phyloP scores from a whole-genome alignment of 2,329 filamentous ascomycete genomes.

The Hortaea werneckii region DNA sequence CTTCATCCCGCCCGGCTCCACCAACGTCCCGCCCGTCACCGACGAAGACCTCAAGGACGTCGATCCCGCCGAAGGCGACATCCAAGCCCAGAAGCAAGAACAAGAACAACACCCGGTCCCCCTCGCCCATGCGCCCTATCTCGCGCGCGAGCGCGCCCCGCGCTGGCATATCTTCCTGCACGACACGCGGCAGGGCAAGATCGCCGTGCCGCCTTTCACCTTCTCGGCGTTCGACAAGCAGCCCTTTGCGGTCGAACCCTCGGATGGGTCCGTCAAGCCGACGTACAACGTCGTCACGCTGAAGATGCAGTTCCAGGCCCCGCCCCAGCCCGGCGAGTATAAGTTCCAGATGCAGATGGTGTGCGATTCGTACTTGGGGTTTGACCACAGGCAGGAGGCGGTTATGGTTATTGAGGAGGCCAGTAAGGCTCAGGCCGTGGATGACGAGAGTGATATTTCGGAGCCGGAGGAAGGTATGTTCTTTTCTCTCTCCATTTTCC shows the following conservation, averaged over 20 bases:
- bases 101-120: constrained; percentile 65
- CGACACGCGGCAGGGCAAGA: constrained; percentile 87
- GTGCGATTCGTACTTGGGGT: constrained; percentile 89
- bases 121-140: constrained; percentile 83
- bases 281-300: constrained; percentile 93
- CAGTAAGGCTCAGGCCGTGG: constrained; percentile 67
- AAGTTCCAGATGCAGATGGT: constrained; percentile 89
- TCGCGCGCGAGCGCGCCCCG: constrained; percentile 78
- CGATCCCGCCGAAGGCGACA: constrained; percentile 84
- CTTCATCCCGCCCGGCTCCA: constrained; percentile 79
- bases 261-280: constrained; percentile 43
- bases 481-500: not conserved
- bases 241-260: constrained; percentile 63
- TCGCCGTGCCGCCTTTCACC: constrained; percentile 93
- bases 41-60: constrained; percentile 68
- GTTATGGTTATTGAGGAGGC: constrained; percentile 82
- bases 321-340: constrained; percentile 84
- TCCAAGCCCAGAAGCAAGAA: constrained; percentile 64
- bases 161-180: constrained; percentile 92
- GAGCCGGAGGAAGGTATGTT: constrained; percentile 91
- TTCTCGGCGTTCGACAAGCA: constrained; percentile 88
- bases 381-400: constrained; percentile 86
- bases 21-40: constrained; percentile 48
- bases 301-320: constrained; percentile 94
- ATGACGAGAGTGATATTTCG: constrained; percentile 77